phyloP scores from a whole-genome alignment of 495 filamentous ascomycete species.

The Talaromyces stipitatus region DNA sequence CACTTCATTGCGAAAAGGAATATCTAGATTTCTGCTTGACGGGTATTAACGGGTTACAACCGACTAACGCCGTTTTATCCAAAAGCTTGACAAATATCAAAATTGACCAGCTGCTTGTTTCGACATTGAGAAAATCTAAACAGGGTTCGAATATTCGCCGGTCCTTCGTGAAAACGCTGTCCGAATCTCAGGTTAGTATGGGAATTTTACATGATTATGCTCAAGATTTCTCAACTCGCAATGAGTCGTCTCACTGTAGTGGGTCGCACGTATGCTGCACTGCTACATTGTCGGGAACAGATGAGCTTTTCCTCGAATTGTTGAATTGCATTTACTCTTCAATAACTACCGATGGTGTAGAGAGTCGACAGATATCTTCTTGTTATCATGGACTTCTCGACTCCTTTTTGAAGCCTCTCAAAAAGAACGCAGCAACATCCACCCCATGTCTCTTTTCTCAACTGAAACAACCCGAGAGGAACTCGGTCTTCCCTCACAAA shows the following conservation, averaged over 20 bases:
- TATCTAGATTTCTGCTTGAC: background rate
- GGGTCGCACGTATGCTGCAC: background rate
- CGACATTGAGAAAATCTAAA: background rate
- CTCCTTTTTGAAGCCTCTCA: slow-evolving; percentile 5
- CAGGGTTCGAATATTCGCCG: background rate
- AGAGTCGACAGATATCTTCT: slow-evolving; percentile 11
- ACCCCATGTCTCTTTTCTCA: background rate
- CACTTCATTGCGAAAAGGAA: background rate
- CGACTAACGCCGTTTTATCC: background rate
- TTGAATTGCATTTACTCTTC: background rate
- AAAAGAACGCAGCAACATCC: background rate
- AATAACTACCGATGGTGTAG: background rate
- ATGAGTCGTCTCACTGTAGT: background rate
- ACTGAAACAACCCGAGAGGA: background rate
- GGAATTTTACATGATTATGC: background rate
- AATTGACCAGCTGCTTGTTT: background rate
- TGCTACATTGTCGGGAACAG: background rate
- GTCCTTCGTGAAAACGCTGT: background rate
- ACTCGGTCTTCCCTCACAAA: background rate
- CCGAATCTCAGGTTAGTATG: background rate
- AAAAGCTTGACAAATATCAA: background rate
- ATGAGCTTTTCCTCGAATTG: background rate
- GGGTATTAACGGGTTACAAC: background rate
- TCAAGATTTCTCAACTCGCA: background rate
- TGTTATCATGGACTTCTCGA: slow-evolving; percentile 4